Evolutionary conservation across 768 basidiomycete species (phyloP).

Genomic region (Gloeostereum incarnatum): DNA sequence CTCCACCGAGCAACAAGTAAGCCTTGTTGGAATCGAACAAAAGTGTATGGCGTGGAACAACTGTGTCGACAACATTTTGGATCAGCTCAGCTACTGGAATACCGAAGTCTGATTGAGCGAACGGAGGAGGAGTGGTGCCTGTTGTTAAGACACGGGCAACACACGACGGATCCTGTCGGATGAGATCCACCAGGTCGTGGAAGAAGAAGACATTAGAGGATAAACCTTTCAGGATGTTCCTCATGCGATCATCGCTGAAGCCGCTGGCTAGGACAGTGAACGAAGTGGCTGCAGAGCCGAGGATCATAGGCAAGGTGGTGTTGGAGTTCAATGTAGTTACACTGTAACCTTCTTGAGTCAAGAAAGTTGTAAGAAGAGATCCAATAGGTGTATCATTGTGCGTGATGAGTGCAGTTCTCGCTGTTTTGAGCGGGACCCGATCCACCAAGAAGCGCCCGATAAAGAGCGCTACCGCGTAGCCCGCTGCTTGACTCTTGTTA

Average conservation of each 20-base stretch:
- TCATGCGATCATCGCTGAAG: too few species aligned
- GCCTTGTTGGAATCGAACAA: slow-evolving; percentile 13
- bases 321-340: neutral
- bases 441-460: neutral
- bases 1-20: slow-evolving; percentile 7
- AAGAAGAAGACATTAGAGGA: neutral
- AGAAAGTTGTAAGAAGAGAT: neutral
- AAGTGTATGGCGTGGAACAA: neutral
- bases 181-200: neutral
- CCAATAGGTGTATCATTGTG: neutral
- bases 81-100: too few species aligned
- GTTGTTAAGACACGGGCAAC: too few species aligned
- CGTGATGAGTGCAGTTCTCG: neutral
- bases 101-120: too few species aligned
- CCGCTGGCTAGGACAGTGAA: too few species aligned
- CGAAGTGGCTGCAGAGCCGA: too few species aligned
- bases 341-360: neutral
- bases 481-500: neutral
- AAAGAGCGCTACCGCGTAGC: neutral
- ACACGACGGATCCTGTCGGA: neutral
- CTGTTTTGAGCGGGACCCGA: neutral
- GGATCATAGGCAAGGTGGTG: too few species aligned
- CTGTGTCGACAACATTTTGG: too few species aligned
- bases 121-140: too few species aligned
- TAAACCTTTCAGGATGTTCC: too few species aligned